phyloP scores from a whole-genome alignment of 2,329 filamentous ascomycete genomes.

The Arthrobotrys iridis region DNA sequence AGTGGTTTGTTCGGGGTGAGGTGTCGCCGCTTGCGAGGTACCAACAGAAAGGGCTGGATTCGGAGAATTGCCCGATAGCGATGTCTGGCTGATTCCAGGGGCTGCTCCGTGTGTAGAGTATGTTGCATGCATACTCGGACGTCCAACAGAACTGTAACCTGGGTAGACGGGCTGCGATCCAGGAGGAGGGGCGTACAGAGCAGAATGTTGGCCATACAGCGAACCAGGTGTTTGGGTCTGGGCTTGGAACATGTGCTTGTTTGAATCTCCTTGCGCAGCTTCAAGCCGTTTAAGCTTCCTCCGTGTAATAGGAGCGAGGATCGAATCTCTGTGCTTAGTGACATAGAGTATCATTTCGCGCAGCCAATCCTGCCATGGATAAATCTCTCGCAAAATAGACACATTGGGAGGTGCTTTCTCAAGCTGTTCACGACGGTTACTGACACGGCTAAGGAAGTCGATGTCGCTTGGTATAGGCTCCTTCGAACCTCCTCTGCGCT shows the following conservation, averaged over 20 bases:
- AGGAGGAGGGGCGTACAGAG: slow-evolving; percentile 18
- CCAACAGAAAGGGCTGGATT: slow-evolving; percentile 42
- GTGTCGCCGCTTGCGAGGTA: slow-evolving; percentile 43
- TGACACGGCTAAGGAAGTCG: slow-evolving; percentile 69
- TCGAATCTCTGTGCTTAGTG: slow-evolving; percentile 68
- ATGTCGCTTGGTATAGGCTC: slow-evolving; percentile 69
- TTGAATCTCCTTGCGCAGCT: slow-evolving; percentile 42
- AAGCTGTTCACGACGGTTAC: slow-evolving; percentile 68
- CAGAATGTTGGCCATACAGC: slow-evolving; percentile 33
- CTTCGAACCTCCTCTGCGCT: slow-evolving; percentile 67
- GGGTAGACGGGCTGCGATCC: slow-evolving; percentile 45
- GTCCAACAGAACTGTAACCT: slow-evolving; percentile 28
- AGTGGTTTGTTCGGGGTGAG: slow-evolving; percentile 61
- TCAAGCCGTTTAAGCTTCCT: slow-evolving; percentile 47
- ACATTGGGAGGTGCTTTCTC: slow-evolving; percentile 66
- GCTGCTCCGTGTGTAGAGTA: slow-evolving; percentile 22
- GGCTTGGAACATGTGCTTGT: slow-evolving; percentile 50
- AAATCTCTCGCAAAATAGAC: slow-evolving; percentile 68
- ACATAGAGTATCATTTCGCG: slow-evolving; percentile 70
- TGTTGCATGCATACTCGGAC: slow-evolving; percentile 35
- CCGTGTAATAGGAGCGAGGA: slow-evolving; percentile 61
- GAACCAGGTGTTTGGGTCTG: slow-evolving; percentile 27
- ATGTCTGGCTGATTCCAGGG: slow-evolving; percentile 47
- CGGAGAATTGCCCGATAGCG: slow-evolving; percentile 33
- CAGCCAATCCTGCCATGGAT: slow-evolving; percentile 73